Evolutionary conservation across 768 basidiomycete species (phyloP), one percentile per base, ranked within the genome.

Genomic region (Suillus bovinus): DNA sequence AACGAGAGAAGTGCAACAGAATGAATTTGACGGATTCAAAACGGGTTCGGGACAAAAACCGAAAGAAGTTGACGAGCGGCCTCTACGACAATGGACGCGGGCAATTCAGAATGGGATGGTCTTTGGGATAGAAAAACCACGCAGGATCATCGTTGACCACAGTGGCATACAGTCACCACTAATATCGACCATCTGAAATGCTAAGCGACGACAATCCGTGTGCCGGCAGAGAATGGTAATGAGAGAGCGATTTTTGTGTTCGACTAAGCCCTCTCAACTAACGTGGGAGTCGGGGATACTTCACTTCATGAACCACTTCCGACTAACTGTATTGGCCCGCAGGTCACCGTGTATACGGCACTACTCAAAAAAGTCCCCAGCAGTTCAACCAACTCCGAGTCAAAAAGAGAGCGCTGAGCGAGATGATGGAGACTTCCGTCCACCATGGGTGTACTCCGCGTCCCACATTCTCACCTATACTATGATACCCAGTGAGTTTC

Each of bases 371-470:
- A 56, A 56, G 38, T 4, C 38, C 11, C 17, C 38, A 39, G 36
- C 7, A 39, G 29, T 39, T 29, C 55, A 10, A 39, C 55, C 55
- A 38, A 39, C 34, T 29, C 27, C 29, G 17, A 29, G 8, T 50
- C 36, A 56, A 38, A 38, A 56, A 20, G 24, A 14, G 38, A 39
- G 17, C 7, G 2, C 38, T 20, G 55, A 56, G 55, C 55, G 64
- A 34, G 67, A 76, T 59, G 63, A 74, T 24, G 63, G 27, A 24
- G 86, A 87, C 69, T 83, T 84, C 67, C 79, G 86, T 55, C 85
- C 86, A 38, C 79, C 83, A 49, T 87, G 86, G 86, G 81, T 86
- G 47, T 87, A 86, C 68, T 76, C 78, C 44, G 72, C 77, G 31
- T 78, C 84, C 34, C 78, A 81, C 59, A 69, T 86, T 60, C 72